Percentiles rank a stretch among this genome's conserved stretches.
Conservation (phyloP, 371 early-diverging fungal species). For the Basidiobolus meristosporus region DNA sequence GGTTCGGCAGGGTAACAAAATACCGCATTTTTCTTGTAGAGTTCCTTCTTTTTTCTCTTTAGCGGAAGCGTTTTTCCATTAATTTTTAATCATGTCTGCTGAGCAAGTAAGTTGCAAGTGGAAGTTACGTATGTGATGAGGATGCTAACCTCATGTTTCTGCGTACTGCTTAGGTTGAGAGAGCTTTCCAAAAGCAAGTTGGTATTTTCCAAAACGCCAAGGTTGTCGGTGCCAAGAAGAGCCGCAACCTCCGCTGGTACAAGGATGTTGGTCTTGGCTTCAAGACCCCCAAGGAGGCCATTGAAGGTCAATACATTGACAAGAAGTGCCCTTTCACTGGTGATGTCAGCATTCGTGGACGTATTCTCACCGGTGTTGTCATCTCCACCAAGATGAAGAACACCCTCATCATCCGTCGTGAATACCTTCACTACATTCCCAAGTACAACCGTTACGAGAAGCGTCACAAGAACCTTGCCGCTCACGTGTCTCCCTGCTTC, state of each 20-base stretch:
- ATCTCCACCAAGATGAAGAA: slow-evolving; percentile 98
- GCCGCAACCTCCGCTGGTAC: slow-evolving; percentile 70
- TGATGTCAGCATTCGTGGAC: slow-evolving; percentile 95
- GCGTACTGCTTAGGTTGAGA: slow-evolving; percentile 30
- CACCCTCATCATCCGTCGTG: slow-evolving; percentile 95
- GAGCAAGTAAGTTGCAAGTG: too few species aligned
- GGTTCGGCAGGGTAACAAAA: too few species aligned
- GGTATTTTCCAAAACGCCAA: slow-evolving; percentile 91
- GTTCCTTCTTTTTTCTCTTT: too few species aligned
- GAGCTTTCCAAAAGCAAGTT: slow-evolving; percentile 93
- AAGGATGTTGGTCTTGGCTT: slow-evolving; percentile 98
- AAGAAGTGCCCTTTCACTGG: slow-evolving; percentile 99
- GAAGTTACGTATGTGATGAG: neutral
- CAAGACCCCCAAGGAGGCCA: slow-evolving; percentile 98
- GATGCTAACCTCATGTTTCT: neutral
- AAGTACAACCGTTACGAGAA: slow-evolving; percentile 99
- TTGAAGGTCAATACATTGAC: slow-evolving; percentile 93
- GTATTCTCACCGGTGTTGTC: slow-evolving; percentile 94
- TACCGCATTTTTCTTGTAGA: too few species aligned
- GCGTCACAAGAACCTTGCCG: slow-evolving; percentile 99
- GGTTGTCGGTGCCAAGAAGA: slow-evolving; percentile 46
- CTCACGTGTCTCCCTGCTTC: slow-evolving; percentile 97
- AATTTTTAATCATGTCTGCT: too few species aligned
- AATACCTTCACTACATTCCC: slow-evolving; percentile 98
- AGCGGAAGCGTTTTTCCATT: too few species aligned